Base-by-base conservation (phyloP, 345 rosid species). In the Mangifera indica region DNA sequence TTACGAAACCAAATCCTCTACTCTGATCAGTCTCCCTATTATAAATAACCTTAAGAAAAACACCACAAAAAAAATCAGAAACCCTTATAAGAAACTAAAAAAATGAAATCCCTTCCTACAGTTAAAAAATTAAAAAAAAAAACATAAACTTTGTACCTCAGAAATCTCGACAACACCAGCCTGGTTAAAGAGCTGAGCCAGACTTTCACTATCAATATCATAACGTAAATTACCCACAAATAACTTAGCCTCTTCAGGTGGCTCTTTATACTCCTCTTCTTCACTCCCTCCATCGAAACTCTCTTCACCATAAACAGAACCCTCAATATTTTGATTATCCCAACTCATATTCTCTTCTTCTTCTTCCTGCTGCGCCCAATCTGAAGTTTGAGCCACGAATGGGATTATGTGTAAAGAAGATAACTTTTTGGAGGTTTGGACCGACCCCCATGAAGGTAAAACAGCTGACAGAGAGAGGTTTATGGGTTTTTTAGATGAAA, bases 1-100 rank as follows among this genome's bases (percentile, higher is more conserved):
- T 81, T 72, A 86, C 86, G 34, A 86, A 84, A 63, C 89, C 86
- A 25, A 86, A 86, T 4, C 89, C 89, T 4, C 87, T 75, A 53
- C 89, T 86, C 34, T 69, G 75, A 58, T 86, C 85, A 55, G 78
- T 83, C 48, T 81, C 81, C 70, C 77, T 78, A 55, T 83, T 78
- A 64, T 79, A 81, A 20, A 83, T 78, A 60, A 86, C 84, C 89
- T 86, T 62, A 56, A 74, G 66, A 52, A 25, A 34, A 25, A 10
- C 51, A 65, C 34, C 51, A 63, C 1, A 14, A 70, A 44, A 13
- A 3, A 52, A 48, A 29, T 29, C 46, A 26, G 34, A 42, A 66
- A 46, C 37, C 29, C 21, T 32, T 10, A 61, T 7, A 7, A 25
- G 6, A 66, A 66, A 0, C 18, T 49, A 26, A 2, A 66, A 66